These are phyloP conservation scores for Mycena haematopus DNA, from an alignment of 768 basidiomycete genomes.

Conservation along the genomic window DNA sequence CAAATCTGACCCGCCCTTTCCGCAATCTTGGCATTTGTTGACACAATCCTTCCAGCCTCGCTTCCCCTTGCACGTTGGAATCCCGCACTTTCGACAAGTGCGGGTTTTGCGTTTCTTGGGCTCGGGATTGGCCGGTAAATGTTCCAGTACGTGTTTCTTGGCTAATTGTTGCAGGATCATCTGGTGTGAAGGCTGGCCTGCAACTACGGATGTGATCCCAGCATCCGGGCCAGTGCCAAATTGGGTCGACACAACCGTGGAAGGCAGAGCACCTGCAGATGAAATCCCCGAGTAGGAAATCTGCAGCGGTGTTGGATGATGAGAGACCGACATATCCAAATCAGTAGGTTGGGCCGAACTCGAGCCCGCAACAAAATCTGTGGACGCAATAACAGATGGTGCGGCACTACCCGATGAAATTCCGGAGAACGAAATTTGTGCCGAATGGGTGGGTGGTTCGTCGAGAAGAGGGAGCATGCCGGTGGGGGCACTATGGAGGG, in stretches of 20 bases:
- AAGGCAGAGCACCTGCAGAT: no score
- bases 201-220: no score
- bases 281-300: no score
- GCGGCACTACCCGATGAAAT: neutral
- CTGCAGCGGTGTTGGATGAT: neutral
- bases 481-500: neutral
- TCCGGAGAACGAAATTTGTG: neutral
- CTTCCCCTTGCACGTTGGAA: conserved; percentile 4
- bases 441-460: neutral
- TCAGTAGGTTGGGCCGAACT: neutral
- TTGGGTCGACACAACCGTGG: no score
- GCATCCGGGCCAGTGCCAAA: no score
- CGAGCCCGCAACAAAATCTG: neutral
- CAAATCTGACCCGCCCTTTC: neutral
- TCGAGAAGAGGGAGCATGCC: neutral
- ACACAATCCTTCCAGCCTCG: conserved; percentile 7
- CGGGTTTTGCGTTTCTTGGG: neutral
- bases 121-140: neutral
- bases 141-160: neutral
- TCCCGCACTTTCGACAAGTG: conserved; percentile 2
- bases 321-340: neutral
- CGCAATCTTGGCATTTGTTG: conserved; percentile 4
- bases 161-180: neutral
- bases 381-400: neutral
- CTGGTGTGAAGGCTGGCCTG: neutral